Conservation (phyloP, 257 asterid species). For the Voacanga thouarsii region DNA sequence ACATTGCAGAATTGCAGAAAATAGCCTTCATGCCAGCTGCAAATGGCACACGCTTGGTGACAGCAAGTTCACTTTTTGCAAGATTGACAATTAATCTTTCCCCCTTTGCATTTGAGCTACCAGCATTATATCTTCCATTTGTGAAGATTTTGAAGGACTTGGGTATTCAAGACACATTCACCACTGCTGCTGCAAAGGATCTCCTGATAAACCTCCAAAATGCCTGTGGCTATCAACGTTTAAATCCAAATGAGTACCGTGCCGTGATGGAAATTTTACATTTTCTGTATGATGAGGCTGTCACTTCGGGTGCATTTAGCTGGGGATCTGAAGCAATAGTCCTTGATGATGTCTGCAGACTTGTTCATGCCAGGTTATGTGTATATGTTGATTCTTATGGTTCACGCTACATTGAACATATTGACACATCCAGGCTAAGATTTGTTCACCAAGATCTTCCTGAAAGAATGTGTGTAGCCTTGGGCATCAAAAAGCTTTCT, state of each 20-base stretch:
- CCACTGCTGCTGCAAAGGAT: slow-evolving; percentile 67
- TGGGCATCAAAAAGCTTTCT: slow-evolving; percentile 79
- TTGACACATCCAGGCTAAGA: slow-evolving; percentile 78
- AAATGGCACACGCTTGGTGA: slow-evolving; percentile 92
- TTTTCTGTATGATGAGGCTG: slow-evolving; percentile 61
- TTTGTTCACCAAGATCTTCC: slow-evolving; percentile 84
- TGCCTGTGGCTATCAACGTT: slow-evolving; percentile 84
- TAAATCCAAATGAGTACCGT: slow-evolving; percentile 91
- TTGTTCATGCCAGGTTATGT: slow-evolving; percentile 79
- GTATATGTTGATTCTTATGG: slow-evolving; percentile 78
- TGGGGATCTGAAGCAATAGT: slow-evolving; percentile 78
- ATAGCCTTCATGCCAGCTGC: slow-evolving; percentile 96
- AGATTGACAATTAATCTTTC: slow-evolving; percentile 80
- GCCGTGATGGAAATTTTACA: slow-evolving; percentile 77
- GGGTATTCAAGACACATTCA: slow-evolving; percentile 79
- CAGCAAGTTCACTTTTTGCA: slow-evolving; percentile 81
- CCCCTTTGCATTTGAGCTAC: slow-evolving; percentile 94
- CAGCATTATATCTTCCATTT: slow-evolving; percentile 74
- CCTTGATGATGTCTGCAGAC: slow-evolving; percentile 95
- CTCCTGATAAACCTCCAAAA: slow-evolving; percentile 81
- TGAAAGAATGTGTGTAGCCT: slow-evolving; percentile 55
- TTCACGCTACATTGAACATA: slow-evolving; percentile 60
- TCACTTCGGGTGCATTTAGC: slow-evolving; percentile 41
- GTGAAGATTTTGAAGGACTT: slow-evolving; percentile 73
- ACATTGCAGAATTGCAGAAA: slow-evolving; percentile 56